Percentiles rank a stretch among this genome's conserved stretches.
These are phyloP conservation scores for Cubamyces lactineus DNA, from an alignment of 768 basidiomycete genomes.

Conservation along the genomic window DNA sequence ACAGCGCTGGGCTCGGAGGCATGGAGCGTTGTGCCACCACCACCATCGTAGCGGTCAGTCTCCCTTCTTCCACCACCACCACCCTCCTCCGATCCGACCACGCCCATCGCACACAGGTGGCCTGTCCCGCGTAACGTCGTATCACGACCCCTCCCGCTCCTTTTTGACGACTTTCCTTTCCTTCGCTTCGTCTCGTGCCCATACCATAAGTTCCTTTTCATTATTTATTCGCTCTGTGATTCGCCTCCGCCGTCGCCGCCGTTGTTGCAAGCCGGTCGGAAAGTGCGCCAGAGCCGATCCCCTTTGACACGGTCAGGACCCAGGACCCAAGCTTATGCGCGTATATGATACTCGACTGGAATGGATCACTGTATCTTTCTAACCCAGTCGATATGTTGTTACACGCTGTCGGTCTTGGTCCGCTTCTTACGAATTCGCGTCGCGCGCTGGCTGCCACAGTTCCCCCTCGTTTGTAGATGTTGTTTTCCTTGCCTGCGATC, in stretches of 20 bases:
- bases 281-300: too few species aligned
- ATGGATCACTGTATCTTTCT: too few species aligned
- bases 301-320: too few species aligned
- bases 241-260: neutral
- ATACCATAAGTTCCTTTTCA: conserved; percentile 14
- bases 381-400: too few species aligned
- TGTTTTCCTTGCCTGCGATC: neutral
- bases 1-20: neutral
- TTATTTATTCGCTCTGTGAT: conserved; percentile 15
- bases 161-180: conserved; percentile 12
- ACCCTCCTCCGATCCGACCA: neutral
- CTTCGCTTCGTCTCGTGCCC: conserved; percentile 5
- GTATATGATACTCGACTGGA: too few species aligned
- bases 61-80: neutral
- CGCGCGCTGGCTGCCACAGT: conserved; percentile 19
- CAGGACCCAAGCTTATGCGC: too few species aligned
- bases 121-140: conserved; percentile 10
- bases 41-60: neutral
- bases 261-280: neutral
- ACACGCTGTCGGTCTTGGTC: neutral
- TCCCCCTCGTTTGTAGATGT: neutral
- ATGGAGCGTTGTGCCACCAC: neutral
- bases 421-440: neutral
- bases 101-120: neutral
- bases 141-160: conserved; percentile 17